These are phyloP conservation scores for Coemansia sp. DNA, from an alignment of 192 early-diverging fungal species.

Conservation along the genomic window DNA sequence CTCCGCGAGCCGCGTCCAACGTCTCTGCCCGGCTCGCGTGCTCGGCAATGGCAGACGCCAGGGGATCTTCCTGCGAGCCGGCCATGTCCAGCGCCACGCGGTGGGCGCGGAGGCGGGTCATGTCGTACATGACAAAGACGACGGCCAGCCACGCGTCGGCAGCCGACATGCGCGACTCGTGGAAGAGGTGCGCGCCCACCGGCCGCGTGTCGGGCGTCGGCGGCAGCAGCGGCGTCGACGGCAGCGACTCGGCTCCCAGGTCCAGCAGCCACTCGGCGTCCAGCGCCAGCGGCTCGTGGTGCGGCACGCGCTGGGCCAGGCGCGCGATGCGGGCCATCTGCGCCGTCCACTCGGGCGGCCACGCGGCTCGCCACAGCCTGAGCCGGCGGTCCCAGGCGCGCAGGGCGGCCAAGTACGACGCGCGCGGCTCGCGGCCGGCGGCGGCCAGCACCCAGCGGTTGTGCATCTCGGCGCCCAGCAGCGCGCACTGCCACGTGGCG, in stretches of 20 bases:
- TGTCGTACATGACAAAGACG: constrained; percentile 22
- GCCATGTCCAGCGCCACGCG: constrained; percentile 29
- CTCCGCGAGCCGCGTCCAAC: constrained; percentile 24
- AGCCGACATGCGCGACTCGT: constrained; percentile 8
- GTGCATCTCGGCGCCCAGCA: constrained; percentile 30
- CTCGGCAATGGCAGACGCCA: constrained; percentile 20
- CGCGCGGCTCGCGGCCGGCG: constrained; percentile 3
- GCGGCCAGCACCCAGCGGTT: constrained; percentile 23
- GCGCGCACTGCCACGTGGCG: constrained; percentile 21
- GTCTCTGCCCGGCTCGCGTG: constrained; percentile 31
- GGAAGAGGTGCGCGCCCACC: constrained; percentile 26
- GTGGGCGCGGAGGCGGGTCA: constrained; percentile 30
- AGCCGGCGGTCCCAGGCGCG: constrained; percentile 26
- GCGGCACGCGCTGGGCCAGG: constrained; percentile 7
- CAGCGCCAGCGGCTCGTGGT: not conserved
- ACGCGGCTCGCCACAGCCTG: constrained; percentile 15
- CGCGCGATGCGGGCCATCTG: constrained; percentile 17
- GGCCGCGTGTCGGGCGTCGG: not conserved
- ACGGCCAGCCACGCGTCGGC: constrained; percentile 33
- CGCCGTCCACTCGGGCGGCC: constrained; percentile 29
- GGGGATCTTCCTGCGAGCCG: constrained; percentile 12
- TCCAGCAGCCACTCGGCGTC: constrained; percentile 1
- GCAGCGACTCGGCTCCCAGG: not conserved
- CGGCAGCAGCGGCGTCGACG: not conserved
- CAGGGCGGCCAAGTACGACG: constrained; percentile 21